Conservation (phyloP, 164 flowering plant species). For the Vitis riparia region DNA sequence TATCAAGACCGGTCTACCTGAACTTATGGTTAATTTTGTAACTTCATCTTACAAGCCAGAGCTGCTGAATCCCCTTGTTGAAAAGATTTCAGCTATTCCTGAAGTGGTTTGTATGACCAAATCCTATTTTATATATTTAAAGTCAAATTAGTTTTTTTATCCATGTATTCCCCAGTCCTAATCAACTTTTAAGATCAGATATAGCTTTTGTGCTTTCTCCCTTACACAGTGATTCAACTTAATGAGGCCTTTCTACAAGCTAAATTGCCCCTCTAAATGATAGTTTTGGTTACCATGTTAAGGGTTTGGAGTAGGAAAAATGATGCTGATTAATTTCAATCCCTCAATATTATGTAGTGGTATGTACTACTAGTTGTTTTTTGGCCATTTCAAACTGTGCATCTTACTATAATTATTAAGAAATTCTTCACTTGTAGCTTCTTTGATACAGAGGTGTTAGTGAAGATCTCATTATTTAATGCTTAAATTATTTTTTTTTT, state of each 20-base stretch:
- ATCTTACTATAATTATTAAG: neutral
- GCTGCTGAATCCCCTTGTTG: conserved; percentile 72
- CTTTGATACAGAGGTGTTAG: neutral
- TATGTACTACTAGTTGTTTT: no score
- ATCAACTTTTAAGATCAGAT: neutral
- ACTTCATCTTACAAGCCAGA: conserved; percentile 90
- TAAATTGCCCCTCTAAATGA: neutral
- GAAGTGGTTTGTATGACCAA: conserved; percentile 72
- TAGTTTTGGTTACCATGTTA: neutral
- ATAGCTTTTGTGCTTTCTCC: neutral
- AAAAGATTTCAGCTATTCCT: conserved; percentile 67
- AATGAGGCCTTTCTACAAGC: neutral
- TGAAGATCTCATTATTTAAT: neutral
- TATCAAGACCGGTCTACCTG: conserved; percentile 62
- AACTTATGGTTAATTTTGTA: conserved; percentile 97
- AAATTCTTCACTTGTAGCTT: neutral
- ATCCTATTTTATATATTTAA: neutral
- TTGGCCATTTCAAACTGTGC: no score
- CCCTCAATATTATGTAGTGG: no score
- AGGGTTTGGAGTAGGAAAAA: no score
- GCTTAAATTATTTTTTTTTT: no score
- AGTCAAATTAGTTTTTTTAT: neutral
- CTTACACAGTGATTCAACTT: neutral
- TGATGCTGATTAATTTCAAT: no score
- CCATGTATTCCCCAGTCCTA: neutral